Conservation (phyloP, 176 grass and related monocot genomes). For the Ampelocalamus luodianensis region DNA sequence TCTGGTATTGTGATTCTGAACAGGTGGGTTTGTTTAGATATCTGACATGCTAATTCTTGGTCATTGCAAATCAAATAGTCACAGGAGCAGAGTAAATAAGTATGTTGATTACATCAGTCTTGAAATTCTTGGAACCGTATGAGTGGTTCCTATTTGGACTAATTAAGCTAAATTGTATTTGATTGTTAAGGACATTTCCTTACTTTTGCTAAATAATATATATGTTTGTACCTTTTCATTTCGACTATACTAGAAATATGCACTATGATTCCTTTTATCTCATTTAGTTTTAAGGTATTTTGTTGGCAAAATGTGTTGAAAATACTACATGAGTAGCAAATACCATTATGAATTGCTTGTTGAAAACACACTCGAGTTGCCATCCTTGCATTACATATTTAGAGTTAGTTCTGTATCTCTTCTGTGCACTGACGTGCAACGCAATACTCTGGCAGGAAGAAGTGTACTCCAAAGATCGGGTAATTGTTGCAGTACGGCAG, state of each 20-base stretch:
- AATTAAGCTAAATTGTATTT: neutral
- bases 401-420: neutral
- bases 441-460: slow-evolving; percentile 54
- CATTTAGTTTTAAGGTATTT: neutral
- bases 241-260: neutral
- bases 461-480: slow-evolving; percentile 68
- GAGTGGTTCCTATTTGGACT: neutral
- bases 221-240: neutral
- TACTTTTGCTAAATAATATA: neutral
- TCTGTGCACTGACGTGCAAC: slow-evolving; percentile 21
- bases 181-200: neutral
- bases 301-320: neutral
- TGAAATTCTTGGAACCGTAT: neutral
- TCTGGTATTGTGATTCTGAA: neutral
- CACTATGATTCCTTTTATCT: neutral
- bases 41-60: neutral
- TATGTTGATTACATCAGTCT: neutral
- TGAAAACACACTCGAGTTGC: neutral
- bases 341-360: neutral
- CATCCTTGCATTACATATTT: neutral
- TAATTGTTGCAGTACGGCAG: slow-evolving; percentile 91
- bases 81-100: neutral
- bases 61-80: neutral
- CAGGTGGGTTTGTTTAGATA: neutral
- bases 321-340: neutral